These are phyloP conservation scores for Eustoma russellianum DNA, from an alignment of 257 asterid genomes.

Conservation along the genomic window DNA sequence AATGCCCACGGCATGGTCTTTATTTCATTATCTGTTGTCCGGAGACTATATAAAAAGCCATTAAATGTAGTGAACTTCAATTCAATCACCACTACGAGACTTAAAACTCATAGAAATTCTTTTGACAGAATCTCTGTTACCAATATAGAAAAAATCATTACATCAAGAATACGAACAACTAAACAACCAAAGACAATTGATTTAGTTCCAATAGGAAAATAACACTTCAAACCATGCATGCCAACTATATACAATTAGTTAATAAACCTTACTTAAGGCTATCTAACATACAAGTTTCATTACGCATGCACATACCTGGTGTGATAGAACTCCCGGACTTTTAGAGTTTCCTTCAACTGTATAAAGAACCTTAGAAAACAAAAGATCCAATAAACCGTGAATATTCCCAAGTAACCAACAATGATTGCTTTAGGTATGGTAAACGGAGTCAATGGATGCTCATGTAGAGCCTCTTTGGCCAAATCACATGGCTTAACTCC, in stretches of 20 bases:
- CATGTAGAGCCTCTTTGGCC: constrained; percentile 81
- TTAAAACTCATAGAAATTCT: no score
- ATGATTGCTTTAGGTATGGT: constrained; percentile 70
- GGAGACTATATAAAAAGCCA: constrained; percentile 52
- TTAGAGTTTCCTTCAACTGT: constrained; percentile 78
- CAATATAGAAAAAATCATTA: no score
- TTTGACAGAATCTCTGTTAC: no score
- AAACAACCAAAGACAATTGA: no score
- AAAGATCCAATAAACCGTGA: constrained; percentile 68
- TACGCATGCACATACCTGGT: constrained; percentile 47
- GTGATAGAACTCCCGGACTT: constrained; percentile 69
- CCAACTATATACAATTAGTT: no score
- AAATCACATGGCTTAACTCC: constrained; percentile 91
- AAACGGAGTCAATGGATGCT: constrained; percentile 77
- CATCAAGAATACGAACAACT: no score
- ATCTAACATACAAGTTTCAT: no score
- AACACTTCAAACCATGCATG: no score
- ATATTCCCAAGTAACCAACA: constrained; percentile 78
- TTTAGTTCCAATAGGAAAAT: no score
- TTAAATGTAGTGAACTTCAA: background rate
- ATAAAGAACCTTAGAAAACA: constrained; percentile 81
- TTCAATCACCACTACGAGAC: no score
- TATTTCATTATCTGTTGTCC: constrained; percentile 75
- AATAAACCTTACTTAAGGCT: no score
- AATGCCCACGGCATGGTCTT: constrained; percentile 92